A percentile compares a stretch with the other conserved stretches of the same genome.
These are phyloP conservation scores for Alternaria consortialis DNA, from an alignment of 2,329 filamentous ascomycete species.

Conservation along the genomic window DNA sequence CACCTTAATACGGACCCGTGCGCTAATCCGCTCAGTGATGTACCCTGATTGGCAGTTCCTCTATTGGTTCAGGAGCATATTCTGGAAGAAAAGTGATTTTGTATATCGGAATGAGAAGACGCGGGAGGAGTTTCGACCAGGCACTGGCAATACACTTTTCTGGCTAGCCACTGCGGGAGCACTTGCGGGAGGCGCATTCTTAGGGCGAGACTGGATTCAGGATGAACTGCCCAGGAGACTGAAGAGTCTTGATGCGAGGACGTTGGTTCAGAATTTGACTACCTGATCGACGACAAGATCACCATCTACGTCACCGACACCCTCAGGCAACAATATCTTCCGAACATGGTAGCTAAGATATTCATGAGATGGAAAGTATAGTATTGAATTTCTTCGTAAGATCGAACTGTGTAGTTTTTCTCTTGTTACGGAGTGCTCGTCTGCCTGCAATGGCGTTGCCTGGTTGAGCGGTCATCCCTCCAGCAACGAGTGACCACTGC, in stretches of 20 bases:
- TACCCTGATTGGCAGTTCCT: conserved; percentile 63
- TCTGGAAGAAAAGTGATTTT: conserved; percentile 54
- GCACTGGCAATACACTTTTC: conserved; percentile 14
- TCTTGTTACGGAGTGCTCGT: background rate
- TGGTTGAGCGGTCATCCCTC: background rate
- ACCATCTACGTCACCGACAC: background rate
- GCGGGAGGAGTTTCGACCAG: conserved; percentile 29
- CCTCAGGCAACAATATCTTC: background rate
- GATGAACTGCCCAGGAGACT: conserved; percentile 24
- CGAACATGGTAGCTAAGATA: background rate
- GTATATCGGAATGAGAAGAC: conserved; percentile 38
- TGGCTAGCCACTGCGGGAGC: conserved; percentile 16
- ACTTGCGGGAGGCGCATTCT: conserved; percentile 22
- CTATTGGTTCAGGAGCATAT: conserved; percentile 60
- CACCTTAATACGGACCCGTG: background rate
- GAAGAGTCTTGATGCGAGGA: conserved; percentile 14
- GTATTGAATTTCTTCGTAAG: background rate
- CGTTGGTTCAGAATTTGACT: conserved; percentile 9
- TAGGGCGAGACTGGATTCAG: conserved; percentile 26
- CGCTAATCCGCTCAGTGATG: conserved; percentile 48
- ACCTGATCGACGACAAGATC: background rate
- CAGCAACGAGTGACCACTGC: conserved; percentile 1
- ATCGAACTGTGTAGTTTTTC: background rate
- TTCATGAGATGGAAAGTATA: background rate
- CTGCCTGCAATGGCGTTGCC: background rate